Evolutionary conservation across 106 monocot species (phyloP), one percentile per base, ranked within the genome.

Genomic region (Vanilla planifolia): DNA sequence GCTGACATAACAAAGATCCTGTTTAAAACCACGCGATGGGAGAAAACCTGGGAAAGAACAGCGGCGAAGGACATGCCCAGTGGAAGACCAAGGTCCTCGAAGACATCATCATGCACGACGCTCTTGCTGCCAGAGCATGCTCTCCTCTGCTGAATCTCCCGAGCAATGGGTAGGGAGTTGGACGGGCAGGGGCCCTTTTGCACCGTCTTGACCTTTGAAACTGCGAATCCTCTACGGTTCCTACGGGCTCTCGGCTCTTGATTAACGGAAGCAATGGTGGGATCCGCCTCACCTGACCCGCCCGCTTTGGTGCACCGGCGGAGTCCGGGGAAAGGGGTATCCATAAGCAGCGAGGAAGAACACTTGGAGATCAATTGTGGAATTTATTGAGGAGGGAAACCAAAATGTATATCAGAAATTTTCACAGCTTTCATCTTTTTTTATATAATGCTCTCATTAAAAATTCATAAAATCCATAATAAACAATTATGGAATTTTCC

Each of bases 51-150:
- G 7, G 80, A 53, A 21, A 85, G 28, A 33, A 85, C 62, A 20
- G 80, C 85, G 11, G 85, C 85, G n/a, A 85, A 77, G 7, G 85
- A 80, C 80, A 80, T 80, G 36, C 85, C 80, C 16, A 85, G 62
- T 1, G 80, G 73, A 43, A 85, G 76, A 10, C 70, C 85, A 22
- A 85, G 80, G 51, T 85, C 85, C 28, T 51, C 63, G 45, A 73
- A 13, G n/a, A 26, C 46, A 5, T 56, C 58, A 14, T 42, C 62
- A 5, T 21, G 34, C 25, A 40, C 23, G 5, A 1, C 3, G 19
- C 28, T 43, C 39, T 17, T 22, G 14, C 10, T 27, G 16, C 43
- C 28, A 1, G 13, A 7, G 24, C 11, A 29, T 25, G 39, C 2
- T 26, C 27, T 1, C 7, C 27, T 25, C n/a, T 33, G 67, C 17